A percentile compares a stretch with the other conserved stretches of the same genome.
Evolutionary conservation across 805 yeast genomes (phyloP).

Genomic region (Yarrowia hollandica): DNA sequence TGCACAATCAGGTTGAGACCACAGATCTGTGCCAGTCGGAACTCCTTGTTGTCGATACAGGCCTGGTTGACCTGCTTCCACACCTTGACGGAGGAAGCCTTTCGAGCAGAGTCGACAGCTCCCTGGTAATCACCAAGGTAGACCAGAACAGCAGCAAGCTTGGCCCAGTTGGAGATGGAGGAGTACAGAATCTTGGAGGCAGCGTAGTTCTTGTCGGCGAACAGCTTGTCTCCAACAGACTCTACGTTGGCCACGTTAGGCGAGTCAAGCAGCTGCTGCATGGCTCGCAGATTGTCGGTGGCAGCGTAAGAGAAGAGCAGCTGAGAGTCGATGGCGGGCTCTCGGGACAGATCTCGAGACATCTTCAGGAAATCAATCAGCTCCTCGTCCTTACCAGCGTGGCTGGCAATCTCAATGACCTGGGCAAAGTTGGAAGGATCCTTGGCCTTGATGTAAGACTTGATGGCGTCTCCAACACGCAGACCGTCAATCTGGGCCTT

Average conservation of each 20-base stretch:
- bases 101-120: constrained; percentile 98
- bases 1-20: constrained; percentile 95
- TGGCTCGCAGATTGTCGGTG: constrained; percentile 70
- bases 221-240: constrained; percentile 86
- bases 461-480: constrained; percentile 87
- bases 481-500: constrained; percentile 93
- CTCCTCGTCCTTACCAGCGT: constrained; percentile 95
- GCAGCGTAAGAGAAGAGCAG: constrained; percentile 84
- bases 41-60: constrained; percentile 91
- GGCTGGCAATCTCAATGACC: constrained; percentile 92
- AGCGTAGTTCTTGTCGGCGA: constrained; percentile 75
- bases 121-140: constrained; percentile 89
- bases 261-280: constrained; percentile 78
- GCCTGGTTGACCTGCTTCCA: constrained; percentile 98
- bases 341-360: constrained; percentile 91
- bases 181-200: constrained; percentile 90
- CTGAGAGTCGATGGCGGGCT: constrained; percentile 91
- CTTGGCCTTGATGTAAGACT: constrained; percentile 86
- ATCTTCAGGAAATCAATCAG: constrained; percentile 78
- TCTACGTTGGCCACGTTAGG: constrained; percentile 93
- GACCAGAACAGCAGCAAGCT: constrained; percentile 94
- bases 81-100: constrained; percentile 87
- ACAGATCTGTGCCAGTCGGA: constrained; percentile 96
- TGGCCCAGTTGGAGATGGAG: constrained; percentile 88
- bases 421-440: constrained; percentile 88